phyloP scores from a whole-genome alignment of 495 filamentous ascomycete genomes.

The Hypoxylon perforatum region DNA sequence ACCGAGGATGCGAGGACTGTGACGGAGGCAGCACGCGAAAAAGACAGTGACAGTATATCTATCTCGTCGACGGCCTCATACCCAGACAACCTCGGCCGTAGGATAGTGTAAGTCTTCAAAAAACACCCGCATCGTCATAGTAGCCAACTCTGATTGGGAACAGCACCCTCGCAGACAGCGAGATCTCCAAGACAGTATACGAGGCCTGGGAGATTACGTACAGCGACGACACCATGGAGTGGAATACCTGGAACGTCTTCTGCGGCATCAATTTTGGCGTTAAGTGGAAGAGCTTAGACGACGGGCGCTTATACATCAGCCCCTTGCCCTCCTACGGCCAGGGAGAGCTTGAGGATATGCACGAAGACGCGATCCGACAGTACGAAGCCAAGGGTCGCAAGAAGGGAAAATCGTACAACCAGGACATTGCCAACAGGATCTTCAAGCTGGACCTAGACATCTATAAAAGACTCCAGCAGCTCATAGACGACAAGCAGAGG shows the following conservation, averaged over 20 bases:
- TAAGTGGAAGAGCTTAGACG: conserved; percentile 19
- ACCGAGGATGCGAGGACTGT: conserved; percentile 17
- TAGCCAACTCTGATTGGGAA: conserved; percentile 6
- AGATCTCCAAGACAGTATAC: conserved; percentile 26
- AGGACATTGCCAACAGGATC: conserved; percentile 42
- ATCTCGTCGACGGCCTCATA: conserved; percentile 27
- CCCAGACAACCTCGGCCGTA: conserved; percentile 22
- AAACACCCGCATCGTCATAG: background rate
- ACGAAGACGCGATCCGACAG: conserved; percentile 23
- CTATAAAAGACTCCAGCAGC: conserved; percentile 26
- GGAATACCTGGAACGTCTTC: conserved; percentile 16
- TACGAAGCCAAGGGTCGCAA: conserved; percentile 18
- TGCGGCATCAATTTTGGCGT: conserved; percentile 33
- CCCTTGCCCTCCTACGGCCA: conserved; percentile 22
- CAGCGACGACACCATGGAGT: background rate
- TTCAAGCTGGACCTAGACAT: conserved; percentile 10
- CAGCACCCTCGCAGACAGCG: conserved; percentile 15
- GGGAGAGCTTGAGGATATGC: conserved; percentile 37
- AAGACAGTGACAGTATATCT: conserved; percentile 15
- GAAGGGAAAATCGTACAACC: conserved; percentile 35
- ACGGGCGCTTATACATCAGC: conserved; percentile 25
- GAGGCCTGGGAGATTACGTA: conserved; percentile 25
- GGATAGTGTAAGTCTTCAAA: conserved; percentile 21
- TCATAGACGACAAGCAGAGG: conserved; percentile 32
- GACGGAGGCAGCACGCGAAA: conserved; percentile 4